Base-by-base conservation (phyloP, 495 filamentous ascomycete genomes). In the Neurospora sp. region DNA sequence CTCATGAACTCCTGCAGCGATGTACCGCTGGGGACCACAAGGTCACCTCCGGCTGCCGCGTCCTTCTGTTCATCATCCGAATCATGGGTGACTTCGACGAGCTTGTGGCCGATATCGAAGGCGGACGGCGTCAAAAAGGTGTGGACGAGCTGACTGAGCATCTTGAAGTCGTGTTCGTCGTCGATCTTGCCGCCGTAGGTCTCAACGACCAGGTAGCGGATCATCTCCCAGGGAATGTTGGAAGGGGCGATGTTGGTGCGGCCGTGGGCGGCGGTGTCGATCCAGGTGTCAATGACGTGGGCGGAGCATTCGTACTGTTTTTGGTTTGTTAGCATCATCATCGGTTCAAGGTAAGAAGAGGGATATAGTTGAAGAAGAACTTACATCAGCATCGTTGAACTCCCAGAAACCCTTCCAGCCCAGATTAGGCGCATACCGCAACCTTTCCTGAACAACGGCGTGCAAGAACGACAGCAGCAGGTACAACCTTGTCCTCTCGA, bases 351-450 rank as follows among this genome's bases (percentile, higher is more conserved):
- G n/a, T 34, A 70, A 62, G 24, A 17, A 34, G 39, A 70, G 66
- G 72, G 73, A 70, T 42, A 40, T 10, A 48, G 19, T 15, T 11
- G 4, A 39, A 36, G 19, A 19, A 36, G 38, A 54, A 89, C 94
- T 91, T 89, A 98, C 94, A 83, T 99, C 96, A 76, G 94, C 97
- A 81, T 99, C 96, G 79, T 99, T 99, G 80, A 99, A 99, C 84
- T 99, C 96, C 96, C 96, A 99, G 87, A 97, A 97, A 72, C 93
- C 93, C 85, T 97, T 97, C 96, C 96, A 98, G 71, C 96, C 96
- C 72, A 99, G 87, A 70, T 88, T 96, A 3, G 96, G 96, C 24
- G 94, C 95, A 78, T 99, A 99, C 73, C 96, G 92, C 74, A 99
- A 86, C 77, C 96, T 86, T 81, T 99, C 96, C 82, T 99, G 96